A percentile compares a stretch with the other conserved stretches of the same genome.
Conservation (phyloP, 2,329 filamentous ascomycete genomes). For the Cephalotrichum gorgonifer region DNA sequence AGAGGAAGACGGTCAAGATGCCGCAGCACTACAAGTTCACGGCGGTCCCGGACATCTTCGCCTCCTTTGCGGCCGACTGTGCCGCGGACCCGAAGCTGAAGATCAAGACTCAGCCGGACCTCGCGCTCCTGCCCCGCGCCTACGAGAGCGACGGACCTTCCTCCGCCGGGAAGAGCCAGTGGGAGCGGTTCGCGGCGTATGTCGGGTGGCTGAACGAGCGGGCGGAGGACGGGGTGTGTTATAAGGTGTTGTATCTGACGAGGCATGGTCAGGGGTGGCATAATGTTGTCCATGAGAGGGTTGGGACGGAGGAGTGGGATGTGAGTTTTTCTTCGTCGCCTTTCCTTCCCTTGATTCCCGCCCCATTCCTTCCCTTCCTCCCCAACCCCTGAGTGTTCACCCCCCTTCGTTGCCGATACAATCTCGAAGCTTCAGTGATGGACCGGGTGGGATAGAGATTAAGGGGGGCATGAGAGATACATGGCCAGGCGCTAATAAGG, state of each 20-base stretch:
- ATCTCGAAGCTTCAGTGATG: no score
- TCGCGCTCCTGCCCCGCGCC: slow-evolving; percentile 40
- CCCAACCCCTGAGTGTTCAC: neutral
- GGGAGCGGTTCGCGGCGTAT: slow-evolving; percentile 38
- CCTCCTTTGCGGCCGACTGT: slow-evolving; percentile 25
- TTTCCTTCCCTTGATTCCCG: neutral
- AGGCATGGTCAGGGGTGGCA: slow-evolving; percentile 46
- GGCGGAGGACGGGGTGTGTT: slow-evolving; percentile 30
- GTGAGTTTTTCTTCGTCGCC: slow-evolving; percentile 14
- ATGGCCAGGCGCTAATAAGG: neutral
- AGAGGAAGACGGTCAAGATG: slow-evolving; percentile 1
- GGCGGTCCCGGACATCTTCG: slow-evolving; percentile 36
- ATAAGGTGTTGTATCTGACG: slow-evolving; percentile 43
- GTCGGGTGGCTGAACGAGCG: slow-evolving; percentile 34
- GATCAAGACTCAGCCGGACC: slow-evolving; percentile 32
- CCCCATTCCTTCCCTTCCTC: neutral
- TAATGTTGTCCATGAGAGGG: slow-evolving; percentile 40
- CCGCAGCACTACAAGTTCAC: slow-evolving; percentile 11
- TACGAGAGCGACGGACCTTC: slow-evolving; percentile 29
- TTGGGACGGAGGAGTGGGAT: slow-evolving; percentile 47
- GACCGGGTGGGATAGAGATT: neutral
- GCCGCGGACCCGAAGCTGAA: slow-evolving; percentile 16
- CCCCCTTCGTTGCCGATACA: no score
- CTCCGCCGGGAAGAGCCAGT: slow-evolving; percentile 22
- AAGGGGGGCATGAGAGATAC: no score